Conservation (phyloP, 1,284 basidiomycete species). For the Austroboletus rostrupii region DNA sequence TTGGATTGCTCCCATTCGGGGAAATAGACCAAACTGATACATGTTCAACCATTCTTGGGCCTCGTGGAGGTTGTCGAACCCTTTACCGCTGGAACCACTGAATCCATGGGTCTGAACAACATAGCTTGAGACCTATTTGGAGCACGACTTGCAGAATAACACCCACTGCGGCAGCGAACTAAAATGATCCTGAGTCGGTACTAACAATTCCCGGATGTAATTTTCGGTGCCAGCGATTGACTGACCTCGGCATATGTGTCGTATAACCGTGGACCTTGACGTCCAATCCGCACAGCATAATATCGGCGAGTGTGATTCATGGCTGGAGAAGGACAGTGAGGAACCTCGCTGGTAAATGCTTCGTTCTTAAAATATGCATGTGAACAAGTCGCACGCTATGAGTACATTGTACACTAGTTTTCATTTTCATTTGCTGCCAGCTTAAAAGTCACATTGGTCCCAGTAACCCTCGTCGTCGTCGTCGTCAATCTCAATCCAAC, state of each 20-base stretch:
- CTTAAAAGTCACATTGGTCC: no score
- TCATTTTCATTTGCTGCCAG: no score
- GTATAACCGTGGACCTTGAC: slow-evolving; percentile 32
- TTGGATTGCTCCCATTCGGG: slow-evolving; percentile 9
- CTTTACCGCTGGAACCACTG: slow-evolving; percentile 31
- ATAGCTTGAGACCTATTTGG: background rate
- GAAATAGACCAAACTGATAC: slow-evolving; percentile 11
- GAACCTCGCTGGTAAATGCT: background rate
- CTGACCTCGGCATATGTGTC: slow-evolving; percentile 26
- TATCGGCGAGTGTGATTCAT: slow-evolving; percentile 26
- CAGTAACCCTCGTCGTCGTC: background rate
- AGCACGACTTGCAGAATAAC: background rate
- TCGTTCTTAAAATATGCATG: slow-evolving; percentile 2
- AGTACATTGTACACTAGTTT: no score
- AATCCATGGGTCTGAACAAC: slow-evolving; percentile 25
- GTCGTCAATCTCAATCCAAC: slow-evolving; percentile 20
- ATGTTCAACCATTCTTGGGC: slow-evolving; percentile 27
- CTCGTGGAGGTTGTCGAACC: slow-evolving; percentile 30
- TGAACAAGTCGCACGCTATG: background rate
- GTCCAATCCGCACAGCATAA: slow-evolving; percentile 34
- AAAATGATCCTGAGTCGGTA: background rate
- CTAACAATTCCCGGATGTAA: background rate
- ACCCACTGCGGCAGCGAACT: slow-evolving; percentile 28
- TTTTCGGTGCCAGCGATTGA: background rate
- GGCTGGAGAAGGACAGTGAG: background rate